Evolutionary conservation across 2,329 filamentous ascomycete species (phyloP).

Genomic region (Zasmidium citrigriseum): DNA sequence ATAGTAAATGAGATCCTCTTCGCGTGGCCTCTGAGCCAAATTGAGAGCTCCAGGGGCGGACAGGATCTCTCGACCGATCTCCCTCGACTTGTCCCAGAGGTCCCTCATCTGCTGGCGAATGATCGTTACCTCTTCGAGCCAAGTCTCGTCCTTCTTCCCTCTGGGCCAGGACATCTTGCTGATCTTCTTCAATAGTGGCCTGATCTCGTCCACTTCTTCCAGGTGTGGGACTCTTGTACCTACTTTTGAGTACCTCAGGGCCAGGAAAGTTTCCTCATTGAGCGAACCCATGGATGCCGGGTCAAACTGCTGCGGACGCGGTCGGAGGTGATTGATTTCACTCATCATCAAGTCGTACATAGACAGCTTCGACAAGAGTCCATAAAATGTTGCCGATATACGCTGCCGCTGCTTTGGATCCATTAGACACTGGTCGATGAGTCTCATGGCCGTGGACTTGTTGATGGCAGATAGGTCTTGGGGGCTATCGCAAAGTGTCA

Average conservation of each 20-base stretch:
- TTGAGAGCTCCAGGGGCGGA: too few relatives aligned
- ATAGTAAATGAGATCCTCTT: too few relatives aligned
- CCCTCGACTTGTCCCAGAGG: neutral
- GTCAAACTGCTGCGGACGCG: neutral
- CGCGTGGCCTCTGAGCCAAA: too few relatives aligned
- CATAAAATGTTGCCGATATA: neutral
- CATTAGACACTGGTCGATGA: conserved; percentile 1
- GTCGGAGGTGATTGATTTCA: neutral
- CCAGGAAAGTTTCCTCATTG: neutral
- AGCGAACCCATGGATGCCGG: neutral
- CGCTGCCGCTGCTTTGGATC: neutral
- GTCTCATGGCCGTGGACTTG: neutral
- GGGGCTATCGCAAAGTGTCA: neutral
- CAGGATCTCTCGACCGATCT: neutral
- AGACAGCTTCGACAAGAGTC: neutral
- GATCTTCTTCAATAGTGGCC: neutral
- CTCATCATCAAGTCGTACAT: neutral
- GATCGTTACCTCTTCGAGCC: neutral
- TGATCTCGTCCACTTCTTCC: neutral
- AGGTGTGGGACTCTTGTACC: neutral
- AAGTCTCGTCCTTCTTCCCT: conserved; percentile 2
- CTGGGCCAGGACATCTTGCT: conserved; percentile 1
- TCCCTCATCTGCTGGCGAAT: neutral
- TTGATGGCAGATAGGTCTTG: neutral
- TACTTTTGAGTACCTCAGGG: neutral